These are phyloP conservation scores for Diaporthe citrichinensis DNA, from an alignment of 2,329 filamentous ascomycete species.

Conservation along the genomic window DNA sequence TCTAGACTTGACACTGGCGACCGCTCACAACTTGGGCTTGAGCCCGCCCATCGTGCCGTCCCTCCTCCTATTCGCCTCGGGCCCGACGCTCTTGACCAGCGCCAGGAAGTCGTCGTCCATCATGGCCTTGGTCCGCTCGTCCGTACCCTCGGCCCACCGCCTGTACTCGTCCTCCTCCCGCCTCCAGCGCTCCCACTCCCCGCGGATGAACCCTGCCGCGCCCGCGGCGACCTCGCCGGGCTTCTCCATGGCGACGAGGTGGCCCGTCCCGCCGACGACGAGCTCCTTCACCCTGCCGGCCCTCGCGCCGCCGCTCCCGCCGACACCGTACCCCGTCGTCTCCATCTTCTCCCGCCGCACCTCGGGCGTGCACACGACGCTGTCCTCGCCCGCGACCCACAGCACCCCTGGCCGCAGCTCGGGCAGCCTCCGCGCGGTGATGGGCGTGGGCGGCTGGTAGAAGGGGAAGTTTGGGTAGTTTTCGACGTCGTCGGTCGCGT, in stretches of 20 bases:
- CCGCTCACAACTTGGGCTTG: conserved; percentile 36
- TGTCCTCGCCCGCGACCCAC: conserved; percentile 77
- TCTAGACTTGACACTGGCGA: not conserved
- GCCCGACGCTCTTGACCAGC: conserved; percentile 58
- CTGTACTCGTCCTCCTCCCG: conserved; percentile 69
- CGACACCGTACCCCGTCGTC: conserved; percentile 74
- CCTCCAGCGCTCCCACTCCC: conserved; percentile 71
- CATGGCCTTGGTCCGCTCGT: conserved; percentile 66
- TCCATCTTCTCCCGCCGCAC: conserved; percentile 71
- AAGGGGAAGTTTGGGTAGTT: conserved; percentile 64
- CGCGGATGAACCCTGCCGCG: conserved; percentile 68
- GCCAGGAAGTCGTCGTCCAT: conserved; percentile 68
- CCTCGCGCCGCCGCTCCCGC: conserved; percentile 76
- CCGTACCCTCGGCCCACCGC: conserved; percentile 64
- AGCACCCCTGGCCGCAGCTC: conserved; percentile 75
- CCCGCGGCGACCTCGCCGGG: conserved; percentile 75
- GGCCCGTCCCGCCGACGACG: conserved; percentile 76
- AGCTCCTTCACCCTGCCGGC: conserved; percentile 78
- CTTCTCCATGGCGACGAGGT: conserved; percentile 88
- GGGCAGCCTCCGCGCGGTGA: conserved; percentile 70
- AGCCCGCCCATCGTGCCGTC: conserved; percentile 28
- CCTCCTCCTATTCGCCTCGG: conserved; percentile 34
- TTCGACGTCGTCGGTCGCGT: conserved; percentile 58
- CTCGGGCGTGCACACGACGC: conserved; percentile 66
- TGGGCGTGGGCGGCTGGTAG: conserved; percentile 76